Evolutionary conservation across 495 filamentous ascomycete genomes (phyloP), one percentile per base, ranked within the genome.

Genomic region (Amphirosellinia nigrospora): DNA sequence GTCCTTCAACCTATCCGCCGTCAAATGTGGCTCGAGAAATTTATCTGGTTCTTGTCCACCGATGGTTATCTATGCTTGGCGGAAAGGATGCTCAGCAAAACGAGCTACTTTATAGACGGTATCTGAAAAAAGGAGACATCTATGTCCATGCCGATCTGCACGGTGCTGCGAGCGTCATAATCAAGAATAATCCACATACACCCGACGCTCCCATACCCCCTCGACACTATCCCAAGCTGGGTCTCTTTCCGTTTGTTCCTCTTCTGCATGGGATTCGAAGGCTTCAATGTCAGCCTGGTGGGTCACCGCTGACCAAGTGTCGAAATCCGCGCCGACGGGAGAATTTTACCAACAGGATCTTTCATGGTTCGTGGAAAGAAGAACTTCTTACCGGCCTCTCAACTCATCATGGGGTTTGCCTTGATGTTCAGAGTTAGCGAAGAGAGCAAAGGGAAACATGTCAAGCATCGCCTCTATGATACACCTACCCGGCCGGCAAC

Each of bases 11-110:
- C 91, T 16, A 89, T 97, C 15, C 84, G 96, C 46, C 91, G 89
- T 71, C 89, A 88, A 59, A 86, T 93, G 72, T 99, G 96, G 94
- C 98, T 98, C 74, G 96, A 99, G 74, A 99, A 98, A 76, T 99
- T 97, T 72, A 79, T 88, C 19, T 98, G 92, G 83, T 99, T 99
- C 82, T 89, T 98, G 70, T 97, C 94, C 1, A 97, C 95, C 0
- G 96, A 99, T 73, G 95, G 96, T 9, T 97, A 98, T 75, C 87
- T 99, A 92, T 97, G 13, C 85, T 99, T 26, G 91, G 90, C 59
- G 95, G 93, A 4, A 90, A 90, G 34, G 96, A 99, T 82, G 86
- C 89, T 6, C 92, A 95, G 81, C 96, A 99, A 77, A 94, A 92
- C 76, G 96, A 99, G 75, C 89, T 94, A 13, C 84, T 99, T 38